Conservation (phyloP, 371 early-diverging fungal species). For the Nematocida major region DNA sequence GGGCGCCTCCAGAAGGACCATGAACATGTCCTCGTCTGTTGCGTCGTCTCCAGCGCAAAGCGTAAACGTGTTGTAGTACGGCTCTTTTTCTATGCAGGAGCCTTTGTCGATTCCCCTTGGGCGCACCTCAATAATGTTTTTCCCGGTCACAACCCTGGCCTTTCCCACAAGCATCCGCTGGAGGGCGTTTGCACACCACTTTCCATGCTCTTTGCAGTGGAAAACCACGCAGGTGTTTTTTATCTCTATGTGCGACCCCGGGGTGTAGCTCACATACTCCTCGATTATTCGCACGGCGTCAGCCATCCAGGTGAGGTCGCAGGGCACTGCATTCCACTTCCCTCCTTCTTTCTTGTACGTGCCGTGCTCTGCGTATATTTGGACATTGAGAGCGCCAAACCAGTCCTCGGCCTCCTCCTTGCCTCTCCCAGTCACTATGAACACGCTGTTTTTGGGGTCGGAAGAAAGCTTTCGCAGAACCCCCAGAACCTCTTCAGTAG, state of each 20-base stretch:
- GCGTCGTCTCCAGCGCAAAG: slow-evolving; percentile 63
- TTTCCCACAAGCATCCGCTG: slow-evolving; percentile 34
- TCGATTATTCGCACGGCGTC: slow-evolving; percentile 44
- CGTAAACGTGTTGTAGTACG: slow-evolving; percentile 41
- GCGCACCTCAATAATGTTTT: slow-evolving; percentile 58
- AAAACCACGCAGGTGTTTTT: slow-evolving; percentile 62
- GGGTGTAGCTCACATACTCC: slow-evolving; percentile 56
- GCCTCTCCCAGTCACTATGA: slow-evolving; percentile 62
- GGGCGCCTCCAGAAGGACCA: slow-evolving; percentile 29
- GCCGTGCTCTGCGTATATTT: slow-evolving; percentile 65
- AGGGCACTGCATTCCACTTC: slow-evolving; percentile 45
- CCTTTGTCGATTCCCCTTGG: slow-evolving; percentile 52
- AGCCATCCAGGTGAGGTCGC: slow-evolving; percentile 39
- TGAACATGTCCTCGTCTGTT: slow-evolving; percentile 65
- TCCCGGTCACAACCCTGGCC: slow-evolving; percentile 56
- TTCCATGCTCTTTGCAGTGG: slow-evolving; percentile 59
- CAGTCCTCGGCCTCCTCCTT: slow-evolving; percentile 58
- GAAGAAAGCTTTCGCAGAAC: slow-evolving; percentile 49
- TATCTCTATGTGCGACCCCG: slow-evolving; percentile 61
- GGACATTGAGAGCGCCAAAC: slow-evolving; percentile 56
- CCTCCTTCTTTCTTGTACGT: slow-evolving; percentile 53
- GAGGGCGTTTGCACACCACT: slow-evolving; percentile 49
- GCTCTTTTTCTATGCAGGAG: slow-evolving; percentile 41
- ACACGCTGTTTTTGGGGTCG: slow-evolving; percentile 42
- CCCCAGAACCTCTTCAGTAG: slow-evolving; percentile 50